Base-by-base conservation (phyloP, 139 green algal genomes). In the Tetradesmus lagerheimii region DNA sequence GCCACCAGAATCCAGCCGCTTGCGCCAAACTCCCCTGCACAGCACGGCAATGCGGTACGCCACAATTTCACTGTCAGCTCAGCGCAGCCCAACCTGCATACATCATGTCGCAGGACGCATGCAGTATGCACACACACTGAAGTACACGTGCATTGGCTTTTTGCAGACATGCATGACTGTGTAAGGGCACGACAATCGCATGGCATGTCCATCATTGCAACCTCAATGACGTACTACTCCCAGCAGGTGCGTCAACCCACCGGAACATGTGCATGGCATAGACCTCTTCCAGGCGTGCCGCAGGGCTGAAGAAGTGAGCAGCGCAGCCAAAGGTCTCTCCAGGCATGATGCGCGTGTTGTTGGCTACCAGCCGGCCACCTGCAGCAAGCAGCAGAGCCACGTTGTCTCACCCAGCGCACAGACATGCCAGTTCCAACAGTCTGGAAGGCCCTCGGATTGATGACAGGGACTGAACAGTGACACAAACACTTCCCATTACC, bases 181-280 rank as follows among this genome's bases (percentile, higher is more conserved):
- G n/a, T n/a, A n/a, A n/a, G n/a, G n/a, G n/a, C n/a, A n/a, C n/a
- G n/a, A n/a, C n/a, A n/a, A n/a, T n/a, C n/a, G n/a, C n/a, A n/a
- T n/a, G n/a, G n/a, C n/a, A n/a, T n/a, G n/a, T n/a, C n/a, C n/a
- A n/a, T n/a, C n/a, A n/a, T n/a, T n/a, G n/a, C n/a, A n/a, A n/a
- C n/a, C n/a, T n/a, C n/a, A n/a, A n/a, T n/a, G n/a, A n/a, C n/a
- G n/a, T n/a, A n/a, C n/a, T n/a, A n/a, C n/a, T n/a, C n/a, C n/a
- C n/a, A 8, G 43, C 43, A 50, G 43, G 43, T 8, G 66, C 15
- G 2, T 35, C 12, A 34, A 86, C 80, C 23, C 80, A 37, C n/a
- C 80, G 38, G 75, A 91, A 91, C 88, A 91, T 91, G 88, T 91
- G 88, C 88, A 91, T 91, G 4, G 75, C 88, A 41, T 91, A 88